These are phyloP conservation scores for Sphaerostilbella broomeana DNA, from an alignment of 2,329 filamentous ascomycete genomes.

Conservation along the genomic window DNA sequence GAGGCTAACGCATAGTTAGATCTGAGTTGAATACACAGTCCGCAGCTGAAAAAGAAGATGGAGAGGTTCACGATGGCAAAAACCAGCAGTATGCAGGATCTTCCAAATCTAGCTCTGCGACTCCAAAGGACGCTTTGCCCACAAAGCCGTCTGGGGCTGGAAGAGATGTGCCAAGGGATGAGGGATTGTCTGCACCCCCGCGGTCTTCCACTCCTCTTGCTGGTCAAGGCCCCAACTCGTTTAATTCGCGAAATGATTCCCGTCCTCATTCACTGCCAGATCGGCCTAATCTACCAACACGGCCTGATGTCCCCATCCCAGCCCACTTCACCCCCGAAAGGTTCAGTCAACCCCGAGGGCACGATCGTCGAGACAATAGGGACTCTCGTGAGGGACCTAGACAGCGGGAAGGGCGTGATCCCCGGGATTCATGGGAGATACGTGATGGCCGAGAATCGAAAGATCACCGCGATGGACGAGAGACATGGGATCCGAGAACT, in stretches of 20 bases:
- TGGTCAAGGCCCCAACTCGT: conserved; percentile 14
- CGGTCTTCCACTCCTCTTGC: conserved; percentile 23
- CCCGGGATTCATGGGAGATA: conserved; percentile 25
- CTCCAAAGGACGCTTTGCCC: conserved; percentile 29
- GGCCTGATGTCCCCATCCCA: conserved; percentile 52
- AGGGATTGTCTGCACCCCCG: conserved; percentile 15
- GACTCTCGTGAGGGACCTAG: conserved; percentile 23
- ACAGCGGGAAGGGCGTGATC: conserved; percentile 25
- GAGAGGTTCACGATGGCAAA: conserved; percentile 59
- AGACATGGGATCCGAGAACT: conserved; percentile 30
- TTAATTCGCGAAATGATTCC: conserved; percentile 22
- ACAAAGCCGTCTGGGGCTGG: conserved; percentile 23
- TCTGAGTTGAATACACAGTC: conserved; percentile 14
- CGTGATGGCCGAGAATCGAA: conserved; percentile 25
- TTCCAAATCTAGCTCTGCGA: conserved; percentile 4
- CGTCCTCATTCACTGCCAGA: conserved; percentile 33
- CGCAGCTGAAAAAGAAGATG: conserved; percentile 57
- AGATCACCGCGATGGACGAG: conserved; percentile 31
- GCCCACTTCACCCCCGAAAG: conserved; percentile 42
- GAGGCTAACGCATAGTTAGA: conserved; percentile 17
- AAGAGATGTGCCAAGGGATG: conserved; percentile 24
- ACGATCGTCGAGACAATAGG: conserved; percentile 34
- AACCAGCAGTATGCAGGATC: conserved; percentile 7
- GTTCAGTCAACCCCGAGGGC: conserved; percentile 34
- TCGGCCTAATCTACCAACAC: conserved; percentile 43